Evolutionary conservation across 805 yeast genomes (phyloP), one percentile per base, ranked within the genome.

Genomic region (Wickerhamomyces xylosicus): DNA sequence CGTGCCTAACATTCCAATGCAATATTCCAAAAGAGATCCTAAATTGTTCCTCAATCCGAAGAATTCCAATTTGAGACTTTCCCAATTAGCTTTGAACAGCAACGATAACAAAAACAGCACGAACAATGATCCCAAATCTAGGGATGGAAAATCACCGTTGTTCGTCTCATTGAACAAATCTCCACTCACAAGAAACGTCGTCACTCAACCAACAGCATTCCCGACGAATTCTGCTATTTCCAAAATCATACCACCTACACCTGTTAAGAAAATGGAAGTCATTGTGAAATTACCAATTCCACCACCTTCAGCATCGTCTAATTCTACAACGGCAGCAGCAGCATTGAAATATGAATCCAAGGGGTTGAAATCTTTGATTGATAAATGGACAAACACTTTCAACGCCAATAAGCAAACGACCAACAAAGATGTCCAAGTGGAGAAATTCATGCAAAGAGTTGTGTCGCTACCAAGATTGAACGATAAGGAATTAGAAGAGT

Each of bases 231-330:
- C 52, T 49, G 65, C 50, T 58, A 69, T 47, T 35, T 56, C 47
- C 45, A 56, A 51, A 27, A 66, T 82, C 13, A 57, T 75, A 6
- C 86, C 89, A 3, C 74, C 79, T 3, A 79, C 87, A 1, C 89
- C 85, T 0, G 76, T 74, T 8, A 79, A 72, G 52, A 77, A 73
- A 45, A 69, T 77, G 69, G 79, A 73, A 28, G 45, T 66, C 32
- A 55, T 59, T 5, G 47, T 64, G 14, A 54, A 54, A 8, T 44
- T 63, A 3, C 50, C 58, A 3, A 52, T 54, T 5, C 36, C 53
- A 6, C 29, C 29, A 25, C 29, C 5, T 11, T 25, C 29, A 11
- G 29, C 29, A 4, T 25, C 29, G 9, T 25, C 29, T 25, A 21
- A 6, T 21, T 21, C 25, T 21, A 7, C 25, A 7, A 7, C 25